Percentiles rank a stretch among this genome's conserved stretches.
phyloP scores from a whole-genome alignment of 2,329 filamentous ascomycete genomes.

The Calonectria hongkongensis region DNA sequence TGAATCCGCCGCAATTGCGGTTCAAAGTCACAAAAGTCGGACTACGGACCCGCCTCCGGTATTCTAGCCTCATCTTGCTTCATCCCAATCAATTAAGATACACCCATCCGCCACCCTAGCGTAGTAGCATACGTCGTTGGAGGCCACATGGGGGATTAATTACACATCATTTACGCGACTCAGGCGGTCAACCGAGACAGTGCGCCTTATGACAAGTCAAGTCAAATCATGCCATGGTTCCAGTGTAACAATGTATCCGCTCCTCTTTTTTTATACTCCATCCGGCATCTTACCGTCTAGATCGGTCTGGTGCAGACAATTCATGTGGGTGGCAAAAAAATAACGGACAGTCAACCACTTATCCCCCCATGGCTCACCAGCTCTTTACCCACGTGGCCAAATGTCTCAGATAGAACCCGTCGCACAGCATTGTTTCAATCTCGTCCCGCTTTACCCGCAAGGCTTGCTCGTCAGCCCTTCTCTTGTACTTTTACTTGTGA shows the following conservation, averaged over 20 bases:
- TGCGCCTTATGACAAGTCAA: slow-evolving; percentile 39
- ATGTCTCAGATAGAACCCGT: slow-evolving; percentile 49
- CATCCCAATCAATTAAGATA: slow-evolving; percentile 10
- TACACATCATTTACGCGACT: slow-evolving; percentile 47
- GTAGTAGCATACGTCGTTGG: slow-evolving; percentile 20
- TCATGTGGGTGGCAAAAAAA: slow-evolving; percentile 13
- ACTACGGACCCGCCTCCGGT: slow-evolving; percentile 12
- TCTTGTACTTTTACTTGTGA: slow-evolving; percentile 34
- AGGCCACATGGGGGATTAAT: slow-evolving; percentile 16
- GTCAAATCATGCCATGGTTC: slow-evolving; percentile 36
- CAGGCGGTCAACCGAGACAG: slow-evolving; percentile 41
- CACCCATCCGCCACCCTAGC: slow-evolving; percentile 25
- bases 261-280: slow-evolving; percentile 28
- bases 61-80: slow-evolving; percentile 3
- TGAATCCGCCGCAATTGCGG: not conserved
- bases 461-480: slow-evolving; percentile 38
- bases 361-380: slow-evolving; percentile 43
- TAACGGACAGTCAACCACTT: slow-evolving; percentile 1
- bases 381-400: slow-evolving; percentile 52
- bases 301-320: slow-evolving; percentile 29
- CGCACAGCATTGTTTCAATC: slow-evolving; percentile 49
- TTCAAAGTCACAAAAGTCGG: slow-evolving; percentile 22
- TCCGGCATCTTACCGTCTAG: slow-evolving; percentile 22
- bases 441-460: slow-evolving; percentile 45
- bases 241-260: slow-evolving; percentile 38